phyloP scores from a whole-genome alignment of 805 yeast species.

The Yamadazyma olivae region DNA sequence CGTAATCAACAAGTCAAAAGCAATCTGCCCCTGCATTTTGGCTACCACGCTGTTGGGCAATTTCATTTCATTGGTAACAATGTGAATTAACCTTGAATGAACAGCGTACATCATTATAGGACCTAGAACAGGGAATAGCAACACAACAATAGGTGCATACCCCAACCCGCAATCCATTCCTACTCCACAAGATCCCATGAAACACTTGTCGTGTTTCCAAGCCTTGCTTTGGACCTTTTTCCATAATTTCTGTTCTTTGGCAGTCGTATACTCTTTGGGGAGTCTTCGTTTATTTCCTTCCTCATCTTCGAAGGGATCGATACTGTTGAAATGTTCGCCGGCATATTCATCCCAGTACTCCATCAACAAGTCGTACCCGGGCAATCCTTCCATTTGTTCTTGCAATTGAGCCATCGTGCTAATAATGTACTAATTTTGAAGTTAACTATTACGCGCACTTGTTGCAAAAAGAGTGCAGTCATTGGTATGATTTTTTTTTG shows the following conservation, averaged over 20 bases:
- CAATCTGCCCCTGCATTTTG: slow-evolving; percentile 72
- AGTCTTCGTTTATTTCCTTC: slow-evolving; percentile 61
- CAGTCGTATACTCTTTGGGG: slow-evolving; percentile 48
- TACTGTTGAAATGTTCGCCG: slow-evolving; percentile 59
- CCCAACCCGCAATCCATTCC: slow-evolving; percentile 77
- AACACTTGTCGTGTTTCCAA: slow-evolving; percentile 83
- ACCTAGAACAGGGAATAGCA: slow-evolving; percentile 76
- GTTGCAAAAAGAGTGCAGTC: too few relatives aligned
- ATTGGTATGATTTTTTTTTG: too few relatives aligned
- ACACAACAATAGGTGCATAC: slow-evolving; percentile 65
- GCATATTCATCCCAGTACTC: slow-evolving; percentile 66
- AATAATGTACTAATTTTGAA: too few relatives aligned
- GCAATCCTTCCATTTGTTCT: slow-evolving; percentile 36
- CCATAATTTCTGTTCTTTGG: slow-evolving; percentile 67
- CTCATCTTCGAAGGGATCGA: slow-evolving; percentile 63
- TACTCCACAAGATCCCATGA: slow-evolving; percentile 67
- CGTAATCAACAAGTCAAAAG: slow-evolving; percentile 69
- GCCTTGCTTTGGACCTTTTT: slow-evolving; percentile 71
- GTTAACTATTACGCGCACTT: too few relatives aligned
- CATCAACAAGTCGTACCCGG: slow-evolving; percentile 55
- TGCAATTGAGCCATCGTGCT: slow-evolving; percentile 27
- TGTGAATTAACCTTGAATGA: slow-evolving; percentile 62
- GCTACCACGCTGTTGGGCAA: slow-evolving; percentile 60
- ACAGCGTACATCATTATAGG: slow-evolving; percentile 77
- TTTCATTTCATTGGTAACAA: slow-evolving; percentile 55